Evolutionary conservation across 179 eudicot species (phyloP), one percentile per base, ranked within the genome.

Genomic region (Spergularia azorica): DNA sequence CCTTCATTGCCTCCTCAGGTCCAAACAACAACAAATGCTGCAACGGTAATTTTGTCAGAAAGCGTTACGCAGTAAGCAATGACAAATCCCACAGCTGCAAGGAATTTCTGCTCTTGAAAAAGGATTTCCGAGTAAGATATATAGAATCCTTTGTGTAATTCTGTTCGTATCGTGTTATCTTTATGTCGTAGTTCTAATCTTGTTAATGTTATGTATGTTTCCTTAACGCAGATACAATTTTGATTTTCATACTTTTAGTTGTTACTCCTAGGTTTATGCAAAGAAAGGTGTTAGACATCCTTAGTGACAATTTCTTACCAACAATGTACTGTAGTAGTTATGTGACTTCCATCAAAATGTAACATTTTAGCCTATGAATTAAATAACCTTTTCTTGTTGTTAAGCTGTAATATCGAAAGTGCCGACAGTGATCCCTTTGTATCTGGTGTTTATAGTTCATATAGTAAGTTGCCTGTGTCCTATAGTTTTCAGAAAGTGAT

Each of bases 1-100:
- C n/a, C n/a, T n/a, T 26, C 75, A 38, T 64, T 87, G 78, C 67
- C 87, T 48, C 70, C 88, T 75, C 89, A 87, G 75, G 83, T 81
- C 68, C 91, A 88, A 62, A 73, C 83, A 50, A 65, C 84, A 70
- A 72, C 85, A 21, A 89, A 72, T 71, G 84, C 79, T 5, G 75
- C 86, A 54, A 64, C 76, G 18, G 73, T 79, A 11, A 74, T 84
- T 75, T 71, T 88, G 73, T 71, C 91, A 5, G 97, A 89, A 65
- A 77, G 88, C 76, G 79, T 88, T 12, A 50, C 80, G 21, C 88
- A 83, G 76, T 68, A 83, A 75, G 77, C 79, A 41, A 65, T 81
- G 61, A 76, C 63, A 57, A 63, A 57, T 12, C 36, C 20, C 13
- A 16, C 13, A 52, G 61, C 18, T 50, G 52, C 6, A 3, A 63